phyloP scores from a whole-genome alignment of 1,139 yeast genomes.

The Saccharomyces uvarum region DNA sequence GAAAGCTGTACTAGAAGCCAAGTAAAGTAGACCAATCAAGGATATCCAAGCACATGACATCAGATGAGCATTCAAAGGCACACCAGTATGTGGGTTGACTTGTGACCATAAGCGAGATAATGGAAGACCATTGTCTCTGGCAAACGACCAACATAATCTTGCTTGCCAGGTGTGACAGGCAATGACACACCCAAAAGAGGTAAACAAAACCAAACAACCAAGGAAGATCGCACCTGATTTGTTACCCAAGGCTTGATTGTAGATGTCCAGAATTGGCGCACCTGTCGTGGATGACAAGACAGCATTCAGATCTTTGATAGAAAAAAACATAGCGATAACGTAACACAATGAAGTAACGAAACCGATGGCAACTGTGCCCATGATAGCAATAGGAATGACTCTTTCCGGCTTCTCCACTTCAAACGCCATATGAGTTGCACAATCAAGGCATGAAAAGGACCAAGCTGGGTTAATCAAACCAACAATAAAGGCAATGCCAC shows the following conservation, averaged over 20 bases:
- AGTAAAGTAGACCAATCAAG: constrained; percentile 43
- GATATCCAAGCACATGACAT: constrained; percentile 44
- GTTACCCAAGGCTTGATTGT: constrained; percentile 48
- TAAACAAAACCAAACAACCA: constrained; percentile 49
- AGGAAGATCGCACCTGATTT: constrained; percentile 54
- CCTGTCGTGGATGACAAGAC: constrained; percentile 46
- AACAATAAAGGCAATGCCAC: constrained; percentile 56
- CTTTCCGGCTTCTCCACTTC: constrained; percentile 53
- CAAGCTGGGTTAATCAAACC: constrained; percentile 63
- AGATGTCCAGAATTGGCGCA: constrained; percentile 57
- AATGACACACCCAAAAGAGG: constrained; percentile 64
- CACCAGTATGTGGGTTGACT: constrained; percentile 40
- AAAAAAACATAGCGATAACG: constrained; percentile 56
- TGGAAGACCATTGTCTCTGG: constrained; percentile 57
- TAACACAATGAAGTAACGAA: constrained; percentile 54
- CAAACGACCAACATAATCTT: constrained; percentile 68
- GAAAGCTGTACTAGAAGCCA: constrained; percentile 50
- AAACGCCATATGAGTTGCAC: constrained; percentile 66
- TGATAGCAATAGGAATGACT: constrained; percentile 54
- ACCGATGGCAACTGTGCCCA: constrained; percentile 62
- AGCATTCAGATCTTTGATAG: constrained; percentile 43
- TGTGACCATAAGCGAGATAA: constrained; percentile 42
- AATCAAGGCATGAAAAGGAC: constrained; percentile 62
- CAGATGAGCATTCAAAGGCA: constrained; percentile 49
- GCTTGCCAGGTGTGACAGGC: constrained; percentile 74